Conservation (phyloP, 2,329 filamentous ascomycete genomes). For the Aspergillus novofumigatus region DNA sequence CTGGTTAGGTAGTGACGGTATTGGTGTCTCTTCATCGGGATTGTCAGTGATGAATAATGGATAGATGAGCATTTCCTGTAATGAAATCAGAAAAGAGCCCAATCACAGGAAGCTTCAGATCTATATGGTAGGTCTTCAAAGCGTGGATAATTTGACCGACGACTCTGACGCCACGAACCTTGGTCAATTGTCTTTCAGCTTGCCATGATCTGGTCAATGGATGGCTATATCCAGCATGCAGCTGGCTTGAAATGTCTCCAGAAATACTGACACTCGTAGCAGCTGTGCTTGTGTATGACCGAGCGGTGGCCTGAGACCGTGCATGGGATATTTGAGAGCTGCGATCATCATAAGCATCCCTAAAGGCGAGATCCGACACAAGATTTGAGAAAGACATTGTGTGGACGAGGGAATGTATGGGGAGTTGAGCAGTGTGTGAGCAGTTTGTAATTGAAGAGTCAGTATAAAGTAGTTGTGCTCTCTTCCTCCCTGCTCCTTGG, state of each 20-base stretch:
- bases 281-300: constrained; percentile 45
- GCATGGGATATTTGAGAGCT: constrained; percentile 42
- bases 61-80: constrained; percentile 94
- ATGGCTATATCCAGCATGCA: constrained; percentile 79
- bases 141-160: not conserved
- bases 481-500: not conserved
- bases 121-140: not conserved
- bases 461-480: not conserved
- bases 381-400: constrained; percentile 49
- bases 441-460: not conserved
- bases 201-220: constrained; percentile 78
- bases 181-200: constrained; percentile 77
- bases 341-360: constrained; percentile 42
- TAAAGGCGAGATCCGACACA: constrained; percentile 47
- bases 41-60: constrained; percentile 94
- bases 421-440: not conserved
- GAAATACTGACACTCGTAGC: constrained; percentile 51
- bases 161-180: constrained; percentile 50
- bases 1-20: constrained; percentile 88
- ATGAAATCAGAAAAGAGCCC: constrained; percentile 1
- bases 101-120: not conserved
- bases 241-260: constrained; percentile 72
- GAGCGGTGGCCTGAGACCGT: constrained; percentile 35
- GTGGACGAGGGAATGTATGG: too few relatives aligned
- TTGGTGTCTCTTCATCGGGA: constrained; percentile 84